Evolutionary conservation across 345 rosid genomes (phyloP), one percentile per base, ranked within the genome.

Genomic region (Murraya paniculata): DNA sequence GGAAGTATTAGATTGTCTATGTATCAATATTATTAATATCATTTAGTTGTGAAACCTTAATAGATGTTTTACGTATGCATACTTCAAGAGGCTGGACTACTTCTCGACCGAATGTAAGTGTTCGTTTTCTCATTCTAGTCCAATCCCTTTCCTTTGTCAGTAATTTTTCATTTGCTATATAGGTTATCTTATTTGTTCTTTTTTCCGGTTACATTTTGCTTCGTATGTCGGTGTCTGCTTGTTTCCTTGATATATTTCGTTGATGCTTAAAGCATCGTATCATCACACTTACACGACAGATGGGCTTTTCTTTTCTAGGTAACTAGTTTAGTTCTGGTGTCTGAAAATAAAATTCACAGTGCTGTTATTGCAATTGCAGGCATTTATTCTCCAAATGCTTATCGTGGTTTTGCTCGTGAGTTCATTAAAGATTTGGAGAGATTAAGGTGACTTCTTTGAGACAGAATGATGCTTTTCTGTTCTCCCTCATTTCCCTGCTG

Each of bases 81-180:
- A 93, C 81, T 95, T 95, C 90, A 95, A 92, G 92, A 93, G 84
- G 89, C 92, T 92, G 78, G 96, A 95, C 83, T 95, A 93, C 91
- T 93, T 95, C 90, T 95, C 99, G n/a, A 95, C 98, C n/a, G 99
- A 95, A 88, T 95, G 98, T 93, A 90, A 90, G 81, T 85, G 59
- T 79, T 79, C 68, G 61, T 10, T 64, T 71, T 36, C 59, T 61
- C 71, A 19, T 67, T 58, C 62, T 35, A 19, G 19, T 77, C 58
- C 8, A 9, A 25, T 2, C 35, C 77, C 36, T 70, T 6, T 39
- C 77, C 35, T 56, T 6, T 45, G 50, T 45, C 50, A 13, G 7
- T 8, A 21, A 28, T 8, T 45, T 74, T 64, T 7, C 71, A 75
- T 50, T n/a, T 65, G 45, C 38, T 74, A 45, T 74, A 45, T 30